phyloP scores from a whole-genome alignment of 2,329 filamentous ascomycete species.

The Verticillium nonalfalfae region DNA sequence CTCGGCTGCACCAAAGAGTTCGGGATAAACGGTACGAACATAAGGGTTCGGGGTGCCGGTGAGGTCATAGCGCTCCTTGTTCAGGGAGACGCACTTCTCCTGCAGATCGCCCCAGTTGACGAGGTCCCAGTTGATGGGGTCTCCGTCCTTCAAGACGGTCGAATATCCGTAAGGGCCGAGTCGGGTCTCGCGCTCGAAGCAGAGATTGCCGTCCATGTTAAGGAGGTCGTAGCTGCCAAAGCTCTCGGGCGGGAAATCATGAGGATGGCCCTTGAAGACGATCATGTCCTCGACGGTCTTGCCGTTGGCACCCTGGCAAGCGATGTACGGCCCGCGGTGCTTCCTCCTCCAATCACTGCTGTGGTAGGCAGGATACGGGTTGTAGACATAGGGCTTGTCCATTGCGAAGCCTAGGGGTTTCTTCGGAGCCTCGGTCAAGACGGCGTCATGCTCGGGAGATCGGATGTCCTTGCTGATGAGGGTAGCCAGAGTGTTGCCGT shows the following conservation, averaged over 20 bases:
- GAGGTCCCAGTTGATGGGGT: slow-evolving; percentile 50
- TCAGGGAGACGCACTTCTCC: slow-evolving; percentile 56
- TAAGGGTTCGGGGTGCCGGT: slow-evolving; percentile 35
- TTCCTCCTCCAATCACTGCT: slow-evolving; percentile 49
- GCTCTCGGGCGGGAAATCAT: slow-evolving; percentile 50
- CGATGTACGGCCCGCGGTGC: slow-evolving; percentile 51
- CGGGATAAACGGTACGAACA: slow-evolving; percentile 30
- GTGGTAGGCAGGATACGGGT: slow-evolving; percentile 69
- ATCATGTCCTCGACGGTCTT: slow-evolving; percentile 54
- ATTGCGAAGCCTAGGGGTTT: slow-evolving; percentile 32
- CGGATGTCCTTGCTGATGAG: slow-evolving; percentile 34
- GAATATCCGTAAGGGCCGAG: slow-evolving; percentile 60
- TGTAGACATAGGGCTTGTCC: slow-evolving; percentile 51
- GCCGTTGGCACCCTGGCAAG: slow-evolving; percentile 61
- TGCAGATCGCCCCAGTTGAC: slow-evolving; percentile 70
- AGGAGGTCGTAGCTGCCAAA: slow-evolving; percentile 58
- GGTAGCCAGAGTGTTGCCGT: slow-evolving; percentile 46
- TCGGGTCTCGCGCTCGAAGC: slow-evolving; percentile 63
- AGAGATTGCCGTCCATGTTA: slow-evolving; percentile 55
- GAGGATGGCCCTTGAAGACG: slow-evolving; percentile 56
- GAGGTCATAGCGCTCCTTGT: slow-evolving; percentile 56
- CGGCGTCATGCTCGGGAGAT: slow-evolving; percentile 18
- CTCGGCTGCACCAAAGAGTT: not conserved
- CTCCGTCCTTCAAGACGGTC: slow-evolving; percentile 36
- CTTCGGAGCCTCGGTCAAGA: slow-evolving; percentile 10